phyloP scores from a whole-genome alignment of 768 basidiomycete species.

The Symmetrospora coprosmae region DNA sequence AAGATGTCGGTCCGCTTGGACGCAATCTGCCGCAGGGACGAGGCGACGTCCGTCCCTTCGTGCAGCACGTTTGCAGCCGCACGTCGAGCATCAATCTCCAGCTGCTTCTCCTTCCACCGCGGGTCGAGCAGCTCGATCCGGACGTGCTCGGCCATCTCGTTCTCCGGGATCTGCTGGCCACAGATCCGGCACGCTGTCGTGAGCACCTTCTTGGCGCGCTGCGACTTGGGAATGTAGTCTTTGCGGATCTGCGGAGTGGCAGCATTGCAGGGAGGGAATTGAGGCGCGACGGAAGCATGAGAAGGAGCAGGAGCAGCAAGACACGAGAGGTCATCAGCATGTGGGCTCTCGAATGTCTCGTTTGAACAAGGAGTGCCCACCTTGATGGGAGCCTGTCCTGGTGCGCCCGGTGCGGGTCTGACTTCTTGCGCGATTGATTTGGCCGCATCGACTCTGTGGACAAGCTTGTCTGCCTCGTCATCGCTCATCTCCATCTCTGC shows the following conservation, averaged over 20 bases:
- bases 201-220: conserved; percentile 46
- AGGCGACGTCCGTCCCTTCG: conserved; percentile 70
- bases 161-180: conserved; percentile 87
- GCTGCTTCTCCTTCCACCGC: conserved; percentile 92
- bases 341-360: neutral
- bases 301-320: too few species aligned
- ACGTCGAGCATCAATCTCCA: conserved; percentile 72
- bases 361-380: neutral
- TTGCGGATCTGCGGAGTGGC: conserved; percentile 91
- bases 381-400: neutral
- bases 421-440: conserved; percentile 45
- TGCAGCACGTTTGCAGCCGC: conserved; percentile 43
- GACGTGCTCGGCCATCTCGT: conserved; percentile 94
- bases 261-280: too few species aligned
- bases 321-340: neutral
- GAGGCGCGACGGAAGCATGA: too few species aligned
- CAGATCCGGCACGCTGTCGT: conserved; percentile 69
- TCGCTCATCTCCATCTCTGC: conserved; percentile 54
- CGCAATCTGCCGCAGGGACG: conserved; percentile 82
- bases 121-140: conserved; percentile 96
- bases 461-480: conserved; percentile 49
- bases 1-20: conserved; percentile 95
- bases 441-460: conserved; percentile 47
- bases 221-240: conserved; percentile 75
- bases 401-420: conserved; percentile 60